A percentile compares a stretch with the other conserved stretches of the same genome.
These are phyloP conservation scores for Fusarium sacchari DNA, from an alignment of 2,329 filamentous ascomycete genomes.

Conservation along the genomic window DNA sequence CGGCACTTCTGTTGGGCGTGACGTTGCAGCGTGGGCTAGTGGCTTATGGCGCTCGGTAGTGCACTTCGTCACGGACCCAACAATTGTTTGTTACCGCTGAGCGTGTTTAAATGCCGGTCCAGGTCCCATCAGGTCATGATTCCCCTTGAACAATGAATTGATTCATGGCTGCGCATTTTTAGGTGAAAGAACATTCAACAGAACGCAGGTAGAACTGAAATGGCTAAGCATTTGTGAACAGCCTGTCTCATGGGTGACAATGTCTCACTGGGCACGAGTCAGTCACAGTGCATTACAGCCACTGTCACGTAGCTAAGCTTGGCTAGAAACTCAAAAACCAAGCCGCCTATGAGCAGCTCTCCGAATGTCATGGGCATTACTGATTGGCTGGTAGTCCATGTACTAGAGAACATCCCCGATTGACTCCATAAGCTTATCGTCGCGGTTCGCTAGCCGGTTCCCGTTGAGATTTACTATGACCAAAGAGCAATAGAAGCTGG, in stretches of 20 bases:
- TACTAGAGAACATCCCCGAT: rapidly evolving
- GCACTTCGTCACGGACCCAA: too few species aligned
- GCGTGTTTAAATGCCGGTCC: too few species aligned
- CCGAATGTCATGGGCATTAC: background rate
- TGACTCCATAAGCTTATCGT: background rate
- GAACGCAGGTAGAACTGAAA: rapidly evolving
- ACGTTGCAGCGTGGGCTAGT: background rate
- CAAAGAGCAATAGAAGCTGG: background rate
- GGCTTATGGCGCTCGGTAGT: background rate
- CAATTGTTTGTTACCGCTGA: background rate
- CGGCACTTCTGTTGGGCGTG: background rate
- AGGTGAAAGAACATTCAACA: too few species aligned
- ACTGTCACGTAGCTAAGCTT: background rate
- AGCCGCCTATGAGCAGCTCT: background rate
- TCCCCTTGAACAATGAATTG: rapidly evolving
- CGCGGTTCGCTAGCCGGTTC: rapidly evolving
- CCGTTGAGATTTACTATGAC: background rate
- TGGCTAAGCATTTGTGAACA: rapidly evolving
- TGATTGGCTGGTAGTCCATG: rapidly evolving
- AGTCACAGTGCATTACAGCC: background rate
- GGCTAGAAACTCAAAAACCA: background rate
- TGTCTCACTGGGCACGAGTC: background rate
- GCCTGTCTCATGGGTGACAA: rapidly evolving
- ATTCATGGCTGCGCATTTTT: rapidly evolving
- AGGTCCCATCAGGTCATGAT: background rate